Base-by-base conservation (phyloP, 495 filamentous ascomycete species). In the Margaritispora aquatica region DNA sequence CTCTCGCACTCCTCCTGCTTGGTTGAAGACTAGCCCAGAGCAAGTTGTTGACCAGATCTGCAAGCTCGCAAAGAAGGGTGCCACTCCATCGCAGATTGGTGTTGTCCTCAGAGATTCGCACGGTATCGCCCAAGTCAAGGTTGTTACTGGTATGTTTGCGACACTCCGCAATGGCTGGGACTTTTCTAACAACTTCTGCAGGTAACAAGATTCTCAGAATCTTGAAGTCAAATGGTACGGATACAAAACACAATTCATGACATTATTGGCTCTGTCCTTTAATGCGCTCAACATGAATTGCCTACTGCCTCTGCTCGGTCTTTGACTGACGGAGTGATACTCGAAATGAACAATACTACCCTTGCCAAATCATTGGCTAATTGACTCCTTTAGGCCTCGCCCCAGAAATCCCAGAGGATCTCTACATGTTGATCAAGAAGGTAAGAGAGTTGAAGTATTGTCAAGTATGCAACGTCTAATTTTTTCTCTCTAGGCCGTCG, bases 201-300 rank as follows among this genome's bases (percentile, higher is more conserved):
- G 94, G 94, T 75, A 98, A 98, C 87, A 96, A 97, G 84, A 97
- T 98, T 72, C 90, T 98, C 68, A 85, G 95, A 76, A 97, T 97
- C 82, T 83, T 98, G 68, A 97, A 96, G 86, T 86, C 84, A 68
- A 86, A 81, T 75, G 91, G 90, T 96, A 96, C 76, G 88, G 71
- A 74, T 63, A 66, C 67, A 29, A 44, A 47, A 57, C 23, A 61
- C 62, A 48, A 63, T 31, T 50, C 29, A 52, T 31, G 13, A 49
- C 51, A 52, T 48, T 49, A 50, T 54, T 49, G 49, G 52, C 52
- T 41, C 26, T 22, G 26, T 46, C 54, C 58, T 27, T 20, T 54
- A 51, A 57, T 57, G 34, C 26, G 19, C 24, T 48, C 36, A 21
- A 58, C 41, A 34, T 24, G 50, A 62, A 60, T 55, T 56, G 48